Conservation (phyloP, 176 grass and related monocot genomes). For the Phragmites australis region DNA sequence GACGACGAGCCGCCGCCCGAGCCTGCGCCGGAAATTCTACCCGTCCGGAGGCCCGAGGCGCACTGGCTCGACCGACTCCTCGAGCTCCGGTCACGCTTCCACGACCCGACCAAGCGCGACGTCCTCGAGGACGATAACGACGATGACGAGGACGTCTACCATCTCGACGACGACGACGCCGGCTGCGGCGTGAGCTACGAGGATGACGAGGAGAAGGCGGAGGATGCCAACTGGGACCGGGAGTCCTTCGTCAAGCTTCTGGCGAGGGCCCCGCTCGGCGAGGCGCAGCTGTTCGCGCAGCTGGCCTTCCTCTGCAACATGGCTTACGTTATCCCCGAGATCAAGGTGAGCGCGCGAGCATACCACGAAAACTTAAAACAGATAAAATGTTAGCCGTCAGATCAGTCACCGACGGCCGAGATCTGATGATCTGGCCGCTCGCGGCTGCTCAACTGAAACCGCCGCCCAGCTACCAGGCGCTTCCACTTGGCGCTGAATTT, state of each 20-base stretch:
- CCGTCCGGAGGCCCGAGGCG: slow-evolving; percentile 26
- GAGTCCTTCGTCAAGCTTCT: slow-evolving; percentile 75
- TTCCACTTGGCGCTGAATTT: not conserved
- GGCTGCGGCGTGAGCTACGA: slow-evolving; percentile 79
- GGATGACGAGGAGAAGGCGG: slow-evolving; percentile 20
- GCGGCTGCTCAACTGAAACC: too few relatives aligned
- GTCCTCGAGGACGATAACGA: slow-evolving; percentile 16
- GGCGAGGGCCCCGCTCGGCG: slow-evolving; percentile 56
- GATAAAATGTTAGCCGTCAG: not conserved
- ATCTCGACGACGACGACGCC: slow-evolving; percentile 34
- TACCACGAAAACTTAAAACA: not conserved
- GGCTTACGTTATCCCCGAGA: slow-evolving; percentile 91
- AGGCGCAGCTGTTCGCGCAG: slow-evolving; percentile 76
- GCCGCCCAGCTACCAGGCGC: too few relatives aligned
- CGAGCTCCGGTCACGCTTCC: slow-evolving; percentile 72
- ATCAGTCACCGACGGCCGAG: not conserved
- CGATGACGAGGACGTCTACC: slow-evolving; percentile 18
- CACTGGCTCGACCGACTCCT: slow-evolving; percentile 79
- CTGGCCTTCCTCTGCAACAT: slow-evolving; percentile 95
- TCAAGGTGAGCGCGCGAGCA: slow-evolving; percentile 60
- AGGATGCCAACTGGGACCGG: slow-evolving; percentile 59
- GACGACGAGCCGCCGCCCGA: slow-evolving; percentile 26
- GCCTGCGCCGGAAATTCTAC: slow-evolving; percentile 29
- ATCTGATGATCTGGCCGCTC: not conserved
- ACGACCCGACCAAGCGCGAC: slow-evolving; percentile 47